phyloP scores from a whole-genome alignment of 2,329 filamentous ascomycete species.

The Coniosporium tulheliwenetii region DNA sequence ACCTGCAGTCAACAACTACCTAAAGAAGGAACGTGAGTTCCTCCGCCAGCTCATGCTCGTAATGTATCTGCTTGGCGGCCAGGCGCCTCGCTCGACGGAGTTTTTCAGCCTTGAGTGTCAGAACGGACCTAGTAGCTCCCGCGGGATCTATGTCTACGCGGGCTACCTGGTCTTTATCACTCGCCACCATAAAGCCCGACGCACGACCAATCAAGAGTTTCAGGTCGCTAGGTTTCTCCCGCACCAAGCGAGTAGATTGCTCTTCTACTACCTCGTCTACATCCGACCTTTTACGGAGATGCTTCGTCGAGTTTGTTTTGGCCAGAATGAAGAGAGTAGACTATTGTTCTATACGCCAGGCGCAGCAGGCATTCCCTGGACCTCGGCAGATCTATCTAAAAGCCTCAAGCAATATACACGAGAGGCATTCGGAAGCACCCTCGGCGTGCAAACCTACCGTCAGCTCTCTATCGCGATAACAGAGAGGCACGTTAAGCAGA shows the following conservation, averaged over 20 bases:
- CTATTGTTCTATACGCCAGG: background rate
- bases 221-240: constrained; percentile 2
- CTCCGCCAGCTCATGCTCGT: background rate
- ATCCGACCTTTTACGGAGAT: constrained; percentile 2
- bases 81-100: background rate
- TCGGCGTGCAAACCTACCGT: constrained; percentile 1
- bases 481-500: constrained; percentile 3
- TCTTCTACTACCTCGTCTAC: no score
- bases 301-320: constrained; percentile 1
- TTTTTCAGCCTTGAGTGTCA: constrained; percentile 1
- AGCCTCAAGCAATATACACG: constrained; percentile 1
- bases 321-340: background rate
- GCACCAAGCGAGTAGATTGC: background rate
- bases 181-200: constrained; percentile 2
- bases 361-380: constrained; percentile 1
- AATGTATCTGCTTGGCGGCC: background rate
- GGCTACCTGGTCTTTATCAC: constrained; percentile 2
- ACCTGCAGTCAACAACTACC: background rate
- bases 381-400: constrained; percentile 1
- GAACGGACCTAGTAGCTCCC: constrained; percentile 1
- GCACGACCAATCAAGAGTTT: constrained; percentile 3
- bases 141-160: constrained; percentile 3
- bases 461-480: constrained; percentile 4
- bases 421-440: background rate
- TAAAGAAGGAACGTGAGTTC: background rate